These are phyloP conservation scores for Crithidia fasciculata DNA, from an alignment of 208 protist species.

Conservation along the genomic window DNA sequence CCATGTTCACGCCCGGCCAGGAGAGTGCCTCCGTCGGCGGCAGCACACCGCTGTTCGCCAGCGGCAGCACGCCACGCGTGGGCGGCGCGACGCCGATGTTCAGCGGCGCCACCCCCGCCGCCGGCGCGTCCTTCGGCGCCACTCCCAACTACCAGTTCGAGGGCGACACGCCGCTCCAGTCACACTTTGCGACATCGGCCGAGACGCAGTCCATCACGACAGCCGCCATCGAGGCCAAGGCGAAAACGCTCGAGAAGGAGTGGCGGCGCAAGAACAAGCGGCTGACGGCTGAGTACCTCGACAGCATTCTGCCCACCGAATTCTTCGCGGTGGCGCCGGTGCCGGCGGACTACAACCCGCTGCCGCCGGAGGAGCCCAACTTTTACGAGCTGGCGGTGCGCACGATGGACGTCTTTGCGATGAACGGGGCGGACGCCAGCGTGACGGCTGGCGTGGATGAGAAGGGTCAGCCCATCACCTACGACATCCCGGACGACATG, in stretches of 20 bases:
- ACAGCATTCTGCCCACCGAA: constrained; percentile 68
- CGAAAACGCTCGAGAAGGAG: constrained; percentile 81
- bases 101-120: constrained; percentile 44
- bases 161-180: constrained; percentile 83
- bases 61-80: constrained; percentile 27
- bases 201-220: constrained; percentile 73
- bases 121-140: constrained; percentile 53
- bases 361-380: constrained; percentile 82
- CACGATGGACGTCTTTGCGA: constrained; percentile 59
- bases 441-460: constrained; percentile 37
- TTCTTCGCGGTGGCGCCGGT: constrained; percentile 77
- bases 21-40: constrained; percentile 22
- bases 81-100: constrained; percentile 61
- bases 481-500: constrained; percentile 88
- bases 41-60: constrained; percentile 31
- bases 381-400: constrained; percentile 87
- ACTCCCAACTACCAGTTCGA: constrained; percentile 93
- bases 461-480: constrained; percentile 45
- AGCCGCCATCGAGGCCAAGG: constrained; percentile 72
- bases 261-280: constrained; percentile 87
- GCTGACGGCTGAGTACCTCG: constrained; percentile 80
- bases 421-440: constrained; percentile 36
- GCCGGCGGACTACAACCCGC: constrained; percentile 84
- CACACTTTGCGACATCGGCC: constrained; percentile 58
- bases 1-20: constrained; percentile 32